phyloP scores from a whole-genome alignment of 2,329 filamentous ascomycete genomes.

The Pseudogymnoascus sp. region DNA sequence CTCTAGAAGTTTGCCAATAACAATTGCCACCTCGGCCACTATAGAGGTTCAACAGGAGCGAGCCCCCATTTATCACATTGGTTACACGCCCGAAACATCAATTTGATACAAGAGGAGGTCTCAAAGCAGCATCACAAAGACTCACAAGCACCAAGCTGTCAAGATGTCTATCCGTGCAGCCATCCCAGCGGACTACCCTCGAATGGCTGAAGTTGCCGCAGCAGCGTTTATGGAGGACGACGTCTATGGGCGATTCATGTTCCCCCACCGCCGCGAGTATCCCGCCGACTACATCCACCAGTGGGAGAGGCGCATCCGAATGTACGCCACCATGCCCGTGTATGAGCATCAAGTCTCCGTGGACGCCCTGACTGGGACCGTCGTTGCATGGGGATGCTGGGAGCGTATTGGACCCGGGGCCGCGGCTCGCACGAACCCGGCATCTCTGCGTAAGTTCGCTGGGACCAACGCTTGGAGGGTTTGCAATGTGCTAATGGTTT shows the following conservation, averaged over 20 bases:
- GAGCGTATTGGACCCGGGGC: constrained; percentile 16
- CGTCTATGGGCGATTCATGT: constrained; percentile 30
- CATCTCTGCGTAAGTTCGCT: constrained; percentile 1
- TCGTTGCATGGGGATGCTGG: constrained; percentile 25
- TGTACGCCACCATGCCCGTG: constrained; percentile 19
- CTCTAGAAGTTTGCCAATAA: background rate
- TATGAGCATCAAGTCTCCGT: constrained; percentile 27
- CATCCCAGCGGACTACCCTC: constrained; percentile 7
- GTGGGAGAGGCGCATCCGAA: constrained; percentile 28
- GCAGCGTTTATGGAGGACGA: constrained; percentile 31
- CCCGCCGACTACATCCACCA: constrained; percentile 28
- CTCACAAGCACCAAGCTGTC: background rate
- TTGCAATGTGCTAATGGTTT: constrained; percentile 15
- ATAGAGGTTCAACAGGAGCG: background rate
- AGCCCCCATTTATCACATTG: background rate
- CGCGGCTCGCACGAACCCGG: background rate
- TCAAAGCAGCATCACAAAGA: background rate
- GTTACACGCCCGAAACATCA: background rate
- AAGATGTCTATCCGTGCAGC: constrained; percentile 14
- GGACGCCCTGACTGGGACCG: constrained; percentile 14
- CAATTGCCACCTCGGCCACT: background rate
- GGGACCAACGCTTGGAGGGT: constrained; percentile 14
- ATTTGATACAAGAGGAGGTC: background rate
- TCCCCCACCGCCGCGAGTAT: constrained; percentile 29
- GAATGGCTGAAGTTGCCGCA: constrained; percentile 27